These are phyloP conservation scores for Neonothopanus nambi DNA, from an alignment of 1,284 basidiomycete species.

Conservation along the genomic window DNA sequence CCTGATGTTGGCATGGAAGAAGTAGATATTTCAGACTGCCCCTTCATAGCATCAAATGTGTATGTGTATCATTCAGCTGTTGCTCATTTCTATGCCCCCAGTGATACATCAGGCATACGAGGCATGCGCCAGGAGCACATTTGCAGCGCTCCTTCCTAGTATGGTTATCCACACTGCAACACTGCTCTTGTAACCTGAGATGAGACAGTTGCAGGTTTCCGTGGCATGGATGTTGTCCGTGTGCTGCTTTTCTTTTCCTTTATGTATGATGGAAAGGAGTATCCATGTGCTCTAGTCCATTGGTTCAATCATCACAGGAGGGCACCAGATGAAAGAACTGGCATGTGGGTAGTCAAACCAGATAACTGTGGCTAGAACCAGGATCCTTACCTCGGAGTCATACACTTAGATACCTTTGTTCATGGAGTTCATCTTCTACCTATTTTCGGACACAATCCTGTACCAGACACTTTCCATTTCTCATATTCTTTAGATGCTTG, in stretches of 20 bases:
- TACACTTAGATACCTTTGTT: slow-evolving; percentile 7
- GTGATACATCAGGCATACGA: slow-evolving; percentile 12
- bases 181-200: background rate
- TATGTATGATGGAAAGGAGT: background rate
- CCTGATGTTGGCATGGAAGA: slow-evolving; percentile 1
- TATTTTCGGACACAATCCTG: background rate
- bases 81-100: slow-evolving; percentile 29
- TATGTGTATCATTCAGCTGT: slow-evolving; percentile 26
- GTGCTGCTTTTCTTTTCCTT: slow-evolving; percentile 12
- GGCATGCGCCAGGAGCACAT: slow-evolving; percentile 3
- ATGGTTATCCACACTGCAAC: background rate
- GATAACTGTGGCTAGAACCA: background rate
- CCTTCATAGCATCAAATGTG: slow-evolving; percentile 16
- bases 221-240: background rate
- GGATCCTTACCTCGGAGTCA: slow-evolving; percentile 4
- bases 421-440: slow-evolving; percentile 7
- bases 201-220: background rate
- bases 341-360: slow-evolving; percentile 16
- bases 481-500: too few relatives aligned
- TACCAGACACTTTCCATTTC: too few relatives aligned
- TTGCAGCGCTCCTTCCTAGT: background rate
- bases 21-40: slow-evolving; percentile 6
- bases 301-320: slow-evolving; percentile 7
- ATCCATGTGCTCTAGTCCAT: slow-evolving; percentile 12
- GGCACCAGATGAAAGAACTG: slow-evolving; percentile 1